Percentiles rank a stretch among this genome's conserved stretches.
Evolutionary conservation across 225 moss, liverwort and hornwort species (phyloP).

Genomic region (Marchantia polymorpha): DNA sequence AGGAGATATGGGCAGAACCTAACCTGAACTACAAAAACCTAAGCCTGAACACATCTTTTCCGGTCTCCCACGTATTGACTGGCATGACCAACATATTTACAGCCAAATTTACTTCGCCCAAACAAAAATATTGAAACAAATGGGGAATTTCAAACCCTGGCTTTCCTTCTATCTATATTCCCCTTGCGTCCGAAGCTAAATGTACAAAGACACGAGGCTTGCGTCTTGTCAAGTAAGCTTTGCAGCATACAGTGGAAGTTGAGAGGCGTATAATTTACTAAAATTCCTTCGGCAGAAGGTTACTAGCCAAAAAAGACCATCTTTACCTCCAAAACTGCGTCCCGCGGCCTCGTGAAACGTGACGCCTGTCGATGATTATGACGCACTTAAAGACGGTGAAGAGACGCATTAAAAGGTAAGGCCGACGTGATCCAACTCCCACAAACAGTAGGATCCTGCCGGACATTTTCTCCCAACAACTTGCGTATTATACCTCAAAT

Average conservation of each 20-base stretch:
- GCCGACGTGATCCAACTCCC: neutral
- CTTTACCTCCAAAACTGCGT: neutral
- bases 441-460: neutral
- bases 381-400: neutral
- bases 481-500: neutral
- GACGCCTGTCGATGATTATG: neutral
- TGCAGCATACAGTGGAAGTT: neutral
- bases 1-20: too few relatives aligned
- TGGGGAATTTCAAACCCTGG: neutral
- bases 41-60: too few relatives aligned
- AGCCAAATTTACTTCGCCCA: too few relatives aligned
- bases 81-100: too few relatives aligned
- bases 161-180: neutral
- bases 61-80: too few relatives aligned
- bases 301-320: neutral
- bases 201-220: neutral
- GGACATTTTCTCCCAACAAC: neutral
- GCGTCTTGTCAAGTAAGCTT: neutral
- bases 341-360: neutral
- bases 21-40: too few relatives aligned
- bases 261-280: neutral
- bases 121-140: neutral
- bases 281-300: neutral
- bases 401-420: neutral
- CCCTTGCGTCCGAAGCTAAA: neutral